Evolutionary conservation across 2,329 filamentous ascomycete species (phyloP), one percentile per base, ranked within the genome.

Genomic region (Fusarium fracticaudum): DNA sequence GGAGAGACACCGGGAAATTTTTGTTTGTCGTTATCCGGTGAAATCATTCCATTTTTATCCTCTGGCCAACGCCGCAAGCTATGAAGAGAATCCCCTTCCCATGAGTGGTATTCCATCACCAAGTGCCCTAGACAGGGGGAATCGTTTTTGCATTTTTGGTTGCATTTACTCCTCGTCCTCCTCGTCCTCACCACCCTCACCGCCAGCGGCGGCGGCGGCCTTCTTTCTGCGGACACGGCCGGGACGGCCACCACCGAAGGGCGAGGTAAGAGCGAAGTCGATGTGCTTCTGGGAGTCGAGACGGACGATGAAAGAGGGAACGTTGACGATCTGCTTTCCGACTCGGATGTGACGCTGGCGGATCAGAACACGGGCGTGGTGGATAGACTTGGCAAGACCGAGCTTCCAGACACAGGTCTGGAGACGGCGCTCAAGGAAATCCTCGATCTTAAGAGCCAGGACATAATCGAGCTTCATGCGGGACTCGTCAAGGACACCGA

Each of bases 381-480:
- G 96, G 89, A 99, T 98, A 76, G 95, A 98, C 94, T 99, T 99
- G 89, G 96, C 96, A 77, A 99, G 94, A 84, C 96, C 96, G 83
- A 99, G 95, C 94, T 99, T 98, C 93, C 98, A 98, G 87, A 99
- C 96, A 84, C 96, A 98, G 83, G 96, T 99, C 93, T 99, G 96
- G 80, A 98, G 95, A 87, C 96, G 95, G 84, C 96, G 96, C 93
- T 99, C 96, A 89, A 99, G 91, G 93, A 99, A 99, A 88, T 99
- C 96, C 89, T 99, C 96, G 83, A 97, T 93, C 91, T 98, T 97
- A 74, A 99, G 93, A 88, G 96, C 96, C 85, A 99, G 90, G 85
- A 99, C 96, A 93, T 99, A 98, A 98, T 99, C 96, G 91, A 99
- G 96, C 94, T 98, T 99, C 96, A 99, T 99, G 92, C 96, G 96